phyloP scores from a whole-genome alignment of 192 early-diverging fungal genomes.

The Entomortierella beljakovae region DNA sequence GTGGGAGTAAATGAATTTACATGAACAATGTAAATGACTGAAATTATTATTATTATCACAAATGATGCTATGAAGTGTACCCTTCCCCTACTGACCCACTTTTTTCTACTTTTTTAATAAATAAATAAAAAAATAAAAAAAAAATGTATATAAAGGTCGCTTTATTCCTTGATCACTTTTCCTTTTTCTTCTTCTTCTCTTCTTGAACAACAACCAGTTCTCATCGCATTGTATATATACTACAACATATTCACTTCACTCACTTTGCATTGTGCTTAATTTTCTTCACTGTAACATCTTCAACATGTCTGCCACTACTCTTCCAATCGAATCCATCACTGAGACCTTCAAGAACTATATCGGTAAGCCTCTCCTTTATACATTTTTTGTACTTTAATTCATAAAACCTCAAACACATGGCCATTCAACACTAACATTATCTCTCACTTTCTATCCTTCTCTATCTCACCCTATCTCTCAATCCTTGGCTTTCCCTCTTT shows the following conservation, averaged over 20 bases:
- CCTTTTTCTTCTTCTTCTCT: not conserved
- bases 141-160: not conserved
- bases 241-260: too few species aligned
- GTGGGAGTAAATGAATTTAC: too few species aligned
- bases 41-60: too few species aligned
- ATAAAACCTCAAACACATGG: not conserved
- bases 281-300: not conserved
- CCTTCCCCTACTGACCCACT: not conserved
- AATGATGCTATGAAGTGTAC: not conserved
- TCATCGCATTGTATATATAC: not conserved
- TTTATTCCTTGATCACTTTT: not conserved
- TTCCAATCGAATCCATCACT: slow-evolving; percentile 40
- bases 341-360: slow-evolving; percentile 49
- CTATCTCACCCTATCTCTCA: not conserved
- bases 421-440: not conserved
- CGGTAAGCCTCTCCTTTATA: slow-evolving; percentile 28
- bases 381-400: not conserved
- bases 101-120: not conserved
- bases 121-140: slow-evolving; percentile 7
- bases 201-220: slow-evolving; percentile 5
- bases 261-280: not conserved
- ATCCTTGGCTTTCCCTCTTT: not conserved
- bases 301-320: slow-evolving; percentile 10
- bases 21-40: too few species aligned
- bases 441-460: not conserved